These are phyloP conservation scores for Xylariaceae sp. DNA, from an alignment of 2,329 filamentous ascomycete species.

Conservation along the genomic window DNA sequence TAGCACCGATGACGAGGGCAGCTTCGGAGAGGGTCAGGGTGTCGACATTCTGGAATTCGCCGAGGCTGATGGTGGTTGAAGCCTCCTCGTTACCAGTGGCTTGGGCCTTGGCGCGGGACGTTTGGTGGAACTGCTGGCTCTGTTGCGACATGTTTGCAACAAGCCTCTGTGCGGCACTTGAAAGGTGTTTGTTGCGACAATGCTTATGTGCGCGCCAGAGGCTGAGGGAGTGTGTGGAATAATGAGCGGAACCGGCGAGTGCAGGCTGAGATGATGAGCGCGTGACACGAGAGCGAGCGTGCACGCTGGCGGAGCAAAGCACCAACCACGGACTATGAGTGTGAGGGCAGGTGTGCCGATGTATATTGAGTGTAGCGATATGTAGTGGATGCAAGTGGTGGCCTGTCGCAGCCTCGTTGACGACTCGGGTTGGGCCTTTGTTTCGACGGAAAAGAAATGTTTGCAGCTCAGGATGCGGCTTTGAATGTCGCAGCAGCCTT, in stretches of 20 bases:
- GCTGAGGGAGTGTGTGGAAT: not conserved
- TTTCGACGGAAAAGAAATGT: not conserved
- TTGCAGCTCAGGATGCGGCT: conserved; percentile 1
- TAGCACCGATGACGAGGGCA: conserved; percentile 84
- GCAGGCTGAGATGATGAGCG: not conserved
- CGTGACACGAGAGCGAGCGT: not conserved
- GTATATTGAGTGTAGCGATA: not conserved
- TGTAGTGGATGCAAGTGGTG: not conserved
- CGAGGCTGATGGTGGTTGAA: conserved; percentile 74
- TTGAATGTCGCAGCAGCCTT: not conserved
- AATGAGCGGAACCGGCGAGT: conserved; percentile 5
- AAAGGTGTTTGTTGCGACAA: not conserved
- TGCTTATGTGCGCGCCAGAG: too few relatives aligned
- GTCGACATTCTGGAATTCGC: conserved; percentile 90
- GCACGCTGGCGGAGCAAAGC: not conserved
- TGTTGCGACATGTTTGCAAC: conserved; percentile 14
- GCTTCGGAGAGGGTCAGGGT: conserved; percentile 92
- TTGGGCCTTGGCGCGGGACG: conserved; percentile 66
- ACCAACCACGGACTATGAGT: conserved; percentile 14
- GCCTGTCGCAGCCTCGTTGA: not conserved
- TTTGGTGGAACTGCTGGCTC: conserved; percentile 40
- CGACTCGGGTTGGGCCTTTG: conserved; percentile 2
- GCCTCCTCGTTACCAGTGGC: conserved; percentile 85
- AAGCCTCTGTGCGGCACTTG: too few relatives aligned
- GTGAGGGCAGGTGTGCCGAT: conserved; percentile 2